Percentiles rank a stretch among this genome's conserved stretches.
These are phyloP conservation scores for Mycena rebaudengoi DNA, from an alignment of 768 basidiomycete genomes.

Conservation along the genomic window DNA sequence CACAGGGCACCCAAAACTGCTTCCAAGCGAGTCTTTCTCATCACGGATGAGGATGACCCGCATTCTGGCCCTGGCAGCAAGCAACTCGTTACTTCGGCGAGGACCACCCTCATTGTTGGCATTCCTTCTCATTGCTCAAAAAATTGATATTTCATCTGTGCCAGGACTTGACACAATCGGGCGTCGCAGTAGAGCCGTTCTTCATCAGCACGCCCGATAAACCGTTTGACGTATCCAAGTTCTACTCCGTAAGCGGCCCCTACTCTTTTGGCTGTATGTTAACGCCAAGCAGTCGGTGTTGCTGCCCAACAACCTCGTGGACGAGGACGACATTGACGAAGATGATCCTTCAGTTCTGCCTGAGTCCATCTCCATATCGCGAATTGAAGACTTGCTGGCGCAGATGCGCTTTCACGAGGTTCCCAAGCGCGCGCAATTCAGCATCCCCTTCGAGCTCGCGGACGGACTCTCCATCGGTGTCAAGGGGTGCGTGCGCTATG, in stretches of 20 bases:
- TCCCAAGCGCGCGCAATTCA: conserved; percentile 85
- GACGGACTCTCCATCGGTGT: conserved; percentile 79
- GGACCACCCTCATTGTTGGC: conserved; percentile 74
- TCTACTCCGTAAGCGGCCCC: conserved; percentile 77
- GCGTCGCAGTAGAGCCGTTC: conserved; percentile 86
- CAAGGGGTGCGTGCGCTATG: conserved; percentile 68
- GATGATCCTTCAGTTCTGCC: conserved; percentile 60
- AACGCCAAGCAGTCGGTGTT: conserved; percentile 62
- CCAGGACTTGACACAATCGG: conserved; percentile 84
- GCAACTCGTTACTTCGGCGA: conserved; percentile 72
- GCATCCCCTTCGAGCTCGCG: conserved; percentile 81
- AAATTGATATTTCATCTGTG: too few species aligned
- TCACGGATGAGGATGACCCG: conserved; percentile 91
- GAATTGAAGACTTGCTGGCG: conserved; percentile 77
- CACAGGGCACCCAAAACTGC: conserved; percentile 85
- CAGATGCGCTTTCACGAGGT: conserved; percentile 87
- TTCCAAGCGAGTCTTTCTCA: conserved; percentile 91
- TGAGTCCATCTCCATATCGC: conserved; percentile 77
- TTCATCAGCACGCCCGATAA: conserved; percentile 79
- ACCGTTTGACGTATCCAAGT: conserved; percentile 75
- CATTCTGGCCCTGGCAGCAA: conserved; percentile 61
- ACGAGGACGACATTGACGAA: conserved; percentile 57
- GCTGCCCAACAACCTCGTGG: conserved; percentile 57
- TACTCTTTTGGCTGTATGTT: background rate
- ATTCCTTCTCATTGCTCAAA: background rate